Base-by-base conservation (phyloP, 2,329 filamentous ascomycete species). In the Trichoderma sp. region DNA sequence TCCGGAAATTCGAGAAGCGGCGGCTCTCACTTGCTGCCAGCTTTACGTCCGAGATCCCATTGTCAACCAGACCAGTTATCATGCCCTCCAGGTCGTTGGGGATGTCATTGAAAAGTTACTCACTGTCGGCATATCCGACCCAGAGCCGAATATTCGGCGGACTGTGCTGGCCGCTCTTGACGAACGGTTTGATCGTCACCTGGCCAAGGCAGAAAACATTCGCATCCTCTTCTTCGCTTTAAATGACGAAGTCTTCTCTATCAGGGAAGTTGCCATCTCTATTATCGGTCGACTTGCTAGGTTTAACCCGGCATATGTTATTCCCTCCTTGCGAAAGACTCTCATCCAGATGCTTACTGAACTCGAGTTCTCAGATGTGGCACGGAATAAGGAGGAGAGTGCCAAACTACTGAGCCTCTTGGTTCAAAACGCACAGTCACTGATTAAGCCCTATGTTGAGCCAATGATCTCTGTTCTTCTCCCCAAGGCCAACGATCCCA, bases 161-260 rank as follows among this genome's bases (percentile, higher is more conserved):
- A 97, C 94, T 0, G 95, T 99, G 3, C 87, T 99, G 26, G 90
- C 91, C 64, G 96, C 96, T 20, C 87, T 99, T 11, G 96, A 98
- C 79, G 90, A 93, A 74, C 93, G 96, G 66, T 99, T 99, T 77
- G 96, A 99, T 79, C 91, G 94, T 61, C 96, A 99, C 79, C 86
- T 99, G n/a, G 94, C 94, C 55, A 97, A 98, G 80, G 95, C 97
- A 1, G 95, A 99, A 80, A 99, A 99, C 78, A 97, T 99, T 62
- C 91, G 97, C 23, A 97, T 95, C 15, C 84, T 99, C 0, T 98
- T 99, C 81, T 91, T 98, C 72, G 95, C 96, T 0, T 87, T 99
- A 17, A 98, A 99, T 75, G 96, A 99, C 77, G 95, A 98, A 78
- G 88, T 94, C 2, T 99, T 98, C 75, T 87, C 91, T 2, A 97